Base-by-base conservation (phyloP, 495 filamentous ascomycete species). In the Podospora pseudopauciseta region DNA sequence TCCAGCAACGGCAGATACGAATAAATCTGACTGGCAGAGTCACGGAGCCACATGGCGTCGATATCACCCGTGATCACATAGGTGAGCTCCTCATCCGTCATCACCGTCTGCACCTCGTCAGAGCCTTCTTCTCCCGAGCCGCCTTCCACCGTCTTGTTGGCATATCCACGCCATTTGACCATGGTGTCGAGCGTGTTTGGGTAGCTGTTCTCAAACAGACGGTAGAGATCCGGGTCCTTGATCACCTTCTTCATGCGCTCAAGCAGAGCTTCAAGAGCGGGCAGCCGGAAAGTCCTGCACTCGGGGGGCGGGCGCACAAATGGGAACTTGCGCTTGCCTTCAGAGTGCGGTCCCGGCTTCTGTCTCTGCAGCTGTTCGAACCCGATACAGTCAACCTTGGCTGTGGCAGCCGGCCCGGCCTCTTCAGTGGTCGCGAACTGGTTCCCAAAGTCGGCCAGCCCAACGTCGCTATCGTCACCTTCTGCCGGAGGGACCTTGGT, bases 41-140 rank as follows among this genome's bases (percentile, higher is more conserved):
- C 87, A 18, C 87, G 83, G 71, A 90, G 79, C 86, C 87, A 89
- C 86, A 89, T 88, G 27, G 86, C 87, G 68, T 89, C 84, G 76
- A 88, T 88, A 71, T 89, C 86, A 28, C 87, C 86, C 15, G 87
- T 89, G 70, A 89, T 87, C 30, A 89, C 77, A 68, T 88, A 89
- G 11, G 86, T 85, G 57, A 90, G 77, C 74, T 90, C 87, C 69
- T 89, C 85, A 61, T 86, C 86, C 5, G 86, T 84, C 19, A 72
- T 83, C 19, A 72, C 72, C 6, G 68, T 77, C 6, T 73, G 62
- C 23, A 23, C 23, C 65, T 75, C 71, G n/a, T 67, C 68, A 5
- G 73, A 74, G 2, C 53, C 54, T 2, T 63, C 30, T 32, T 77
- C 72, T n/a, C 23, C 23, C 23, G 23, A 23, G 23, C 23, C 23